phyloP scores from a whole-genome alignment of 2,329 filamentous ascomycete species.

The Aspergillus chevalieri region DNA sequence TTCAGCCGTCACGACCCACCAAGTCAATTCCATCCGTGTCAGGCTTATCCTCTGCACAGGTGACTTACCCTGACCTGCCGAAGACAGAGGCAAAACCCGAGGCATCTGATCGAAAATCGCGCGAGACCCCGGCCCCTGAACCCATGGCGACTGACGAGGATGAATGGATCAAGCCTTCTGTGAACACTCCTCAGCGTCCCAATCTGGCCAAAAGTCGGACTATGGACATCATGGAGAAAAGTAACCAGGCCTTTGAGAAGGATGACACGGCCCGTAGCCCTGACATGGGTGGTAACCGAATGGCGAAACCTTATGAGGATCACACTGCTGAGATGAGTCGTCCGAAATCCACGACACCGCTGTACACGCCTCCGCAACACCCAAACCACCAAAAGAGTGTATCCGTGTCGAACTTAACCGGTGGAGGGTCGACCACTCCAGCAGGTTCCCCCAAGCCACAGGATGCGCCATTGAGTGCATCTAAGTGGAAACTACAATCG shows the following conservation, averaged over 20 bases:
- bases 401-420: constrained; percentile 54
- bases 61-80: constrained; percentile 33
- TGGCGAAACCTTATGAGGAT: constrained; percentile 10
- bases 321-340: constrained; percentile 40
- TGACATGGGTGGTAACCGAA: constrained; percentile 9
- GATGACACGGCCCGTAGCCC: constrained; percentile 5
- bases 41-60: constrained; percentile 22
- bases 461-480: constrained; percentile 82
- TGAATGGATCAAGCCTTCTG: constrained; percentile 53
- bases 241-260: constrained; percentile 5
- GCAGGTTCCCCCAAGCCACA: constrained; percentile 51
- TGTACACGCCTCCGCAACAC: constrained; percentile 48
- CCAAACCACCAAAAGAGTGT: constrained; percentile 53
- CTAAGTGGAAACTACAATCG: constrained; percentile 87
- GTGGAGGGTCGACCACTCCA: constrained; percentile 52
- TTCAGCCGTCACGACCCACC: constrained; percentile 41
- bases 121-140: constrained; percentile 16
- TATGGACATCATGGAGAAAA: constrained; percentile 55
- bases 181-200: constrained; percentile 43
- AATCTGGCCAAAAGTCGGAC: constrained; percentile 56
- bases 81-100: constrained; percentile 25
- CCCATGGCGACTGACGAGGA: constrained; percentile 43
- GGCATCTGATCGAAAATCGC: constrained; percentile 12
- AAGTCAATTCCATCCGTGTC: constrained; percentile 39
- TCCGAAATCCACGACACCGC: constrained; percentile 60